phyloP scores from a whole-genome alignment of 2,329 filamentous ascomycete species.

The Lachnellula suecica region DNA sequence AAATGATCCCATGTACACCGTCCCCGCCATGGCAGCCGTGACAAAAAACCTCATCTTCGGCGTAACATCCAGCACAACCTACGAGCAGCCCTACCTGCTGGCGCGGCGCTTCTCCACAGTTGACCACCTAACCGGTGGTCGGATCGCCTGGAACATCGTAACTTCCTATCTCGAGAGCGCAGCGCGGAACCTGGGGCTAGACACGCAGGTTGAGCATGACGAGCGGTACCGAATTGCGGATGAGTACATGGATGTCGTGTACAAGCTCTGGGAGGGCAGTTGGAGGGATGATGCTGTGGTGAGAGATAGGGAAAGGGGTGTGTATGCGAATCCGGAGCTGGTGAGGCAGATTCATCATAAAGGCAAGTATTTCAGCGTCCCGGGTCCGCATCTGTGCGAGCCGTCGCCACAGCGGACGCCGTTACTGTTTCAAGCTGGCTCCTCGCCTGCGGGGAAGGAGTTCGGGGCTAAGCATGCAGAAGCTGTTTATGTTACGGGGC shows the following conservation, averaged over 20 bases:
- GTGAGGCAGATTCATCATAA: slow-evolving; percentile 60
- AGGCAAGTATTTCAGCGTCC: slow-evolving; percentile 61
- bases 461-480: slow-evolving; percentile 71
- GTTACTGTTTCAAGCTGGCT: slow-evolving; percentile 59
- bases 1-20: slow-evolving; percentile 64
- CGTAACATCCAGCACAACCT: slow-evolving; percentile 66
- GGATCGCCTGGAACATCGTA: slow-evolving; percentile 39
- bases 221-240: slow-evolving; percentile 62
- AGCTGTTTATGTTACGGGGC: slow-evolving; percentile 58
- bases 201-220: slow-evolving; percentile 60
- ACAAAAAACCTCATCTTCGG: slow-evolving; percentile 69
- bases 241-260: slow-evolving; percentile 62
- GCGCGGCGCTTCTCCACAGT: slow-evolving; percentile 12
- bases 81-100: slow-evolving; percentile 44
- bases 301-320: slow-evolving; percentile 58
- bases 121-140: slow-evolving; percentile 6
- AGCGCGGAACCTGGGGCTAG: slow-evolving; percentile 58
- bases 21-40: slow-evolving; percentile 67
- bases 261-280: slow-evolving; percentile 39
- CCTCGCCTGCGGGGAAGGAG: slow-evolving; percentile 61
- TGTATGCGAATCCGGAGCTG: slow-evolving; percentile 34
- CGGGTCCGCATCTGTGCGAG: slow-evolving; percentile 56
- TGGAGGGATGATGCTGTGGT: slow-evolving; percentile 53
- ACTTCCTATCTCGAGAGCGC: slow-evolving; percentile 67
- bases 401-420: slow-evolving; percentile 23